Conservation (phyloP, 495 filamentous ascomycete species). For the Cetradonia linearis region DNA sequence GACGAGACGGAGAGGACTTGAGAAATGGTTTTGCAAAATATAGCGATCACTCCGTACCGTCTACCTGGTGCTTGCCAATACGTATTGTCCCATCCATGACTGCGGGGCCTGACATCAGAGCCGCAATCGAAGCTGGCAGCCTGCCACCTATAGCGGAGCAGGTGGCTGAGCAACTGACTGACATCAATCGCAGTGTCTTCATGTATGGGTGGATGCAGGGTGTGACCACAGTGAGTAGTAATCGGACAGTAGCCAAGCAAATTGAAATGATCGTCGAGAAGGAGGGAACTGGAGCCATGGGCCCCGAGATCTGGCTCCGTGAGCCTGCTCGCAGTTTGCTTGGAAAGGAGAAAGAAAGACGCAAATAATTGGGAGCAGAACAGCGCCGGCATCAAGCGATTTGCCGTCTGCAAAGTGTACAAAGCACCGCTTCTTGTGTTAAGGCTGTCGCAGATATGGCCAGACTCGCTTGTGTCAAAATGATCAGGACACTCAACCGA, state of each 20-base stretch:
- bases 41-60: slow-evolving; percentile 44
- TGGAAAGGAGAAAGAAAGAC: slow-evolving; percentile 47
- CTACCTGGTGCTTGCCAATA: slow-evolving; percentile 42
- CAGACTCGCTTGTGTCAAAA: no score
- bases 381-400: not conserved
- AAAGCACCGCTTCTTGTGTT: not conserved
- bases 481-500: no score
- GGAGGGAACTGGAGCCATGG: slow-evolving; percentile 38
- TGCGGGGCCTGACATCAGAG: slow-evolving; percentile 28
- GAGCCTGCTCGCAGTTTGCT: slow-evolving; percentile 54
- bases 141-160: slow-evolving; percentile 34
- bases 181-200: slow-evolving; percentile 59
- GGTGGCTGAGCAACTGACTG: slow-evolving; percentile 40
- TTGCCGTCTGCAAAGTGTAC: not conserved
- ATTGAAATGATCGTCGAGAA: slow-evolving; percentile 46
- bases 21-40: slow-evolving; percentile 36
- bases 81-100: slow-evolving; percentile 31
- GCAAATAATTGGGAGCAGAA: slow-evolving; percentile 12
- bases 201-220: slow-evolving; percentile 54
- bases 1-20: slow-evolving; percentile 21
- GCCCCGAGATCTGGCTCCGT: slow-evolving; percentile 52
- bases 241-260: slow-evolving; percentile 52
- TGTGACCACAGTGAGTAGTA: slow-evolving; percentile 56
- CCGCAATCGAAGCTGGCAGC: slow-evolving; percentile 25
- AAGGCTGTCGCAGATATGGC: not conserved